Base-by-base conservation (phyloP, 768 basidiomycete genomes). In the Naematelia aurantialba region DNA sequence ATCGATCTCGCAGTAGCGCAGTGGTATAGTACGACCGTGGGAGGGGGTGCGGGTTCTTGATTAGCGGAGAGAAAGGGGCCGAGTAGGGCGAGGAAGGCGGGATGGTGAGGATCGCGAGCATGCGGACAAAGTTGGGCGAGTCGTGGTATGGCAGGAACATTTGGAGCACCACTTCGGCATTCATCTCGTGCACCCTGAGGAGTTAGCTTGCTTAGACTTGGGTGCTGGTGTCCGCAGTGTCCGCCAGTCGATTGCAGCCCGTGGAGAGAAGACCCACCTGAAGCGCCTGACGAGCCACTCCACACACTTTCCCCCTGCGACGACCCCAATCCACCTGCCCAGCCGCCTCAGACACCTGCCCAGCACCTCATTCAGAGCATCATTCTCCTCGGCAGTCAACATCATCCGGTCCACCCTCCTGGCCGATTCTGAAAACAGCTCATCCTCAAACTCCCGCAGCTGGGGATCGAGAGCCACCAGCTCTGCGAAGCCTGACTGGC, bases 211-310 rank as follows among this genome's bases (percentile, higher is more conserved):
- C 21, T 29, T 22, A n/a, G n/a, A n/a, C 5, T 44, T 19, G 25
- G 21, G 5, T 34, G 67, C 54, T 29, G 27, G 27, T 3, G 19
- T 49, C 45, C 13, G 24, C 46, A 14, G 5, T 21, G 24, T 27
- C n/a, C n/a, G n/a, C n/a, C n/a, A n/a, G n/a, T n/a, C 13, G 3
- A 29, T 27, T 21, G 19, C 8, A 13, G 47, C 22, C 11, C 22
- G 12, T 21, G 39, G 55, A 19, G 12, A 11, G 8, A 26, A 13
- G 14, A 52, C 78, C 60, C 49, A 90, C 93, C 93, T 86, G 78
- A 97, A 96, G 57, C 92, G 81, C 68, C 89, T 81, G 2, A 98
- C 90, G 24, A 98, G 83, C 94, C 94, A 99, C 70, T 99, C 96
- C 25, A 99, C 72, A 8, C 89, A 83, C 74, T 88, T 91, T 19